Conservation (phyloP, 768 basidiomycete species). For the Symmetrospora coprosmae region DNA sequence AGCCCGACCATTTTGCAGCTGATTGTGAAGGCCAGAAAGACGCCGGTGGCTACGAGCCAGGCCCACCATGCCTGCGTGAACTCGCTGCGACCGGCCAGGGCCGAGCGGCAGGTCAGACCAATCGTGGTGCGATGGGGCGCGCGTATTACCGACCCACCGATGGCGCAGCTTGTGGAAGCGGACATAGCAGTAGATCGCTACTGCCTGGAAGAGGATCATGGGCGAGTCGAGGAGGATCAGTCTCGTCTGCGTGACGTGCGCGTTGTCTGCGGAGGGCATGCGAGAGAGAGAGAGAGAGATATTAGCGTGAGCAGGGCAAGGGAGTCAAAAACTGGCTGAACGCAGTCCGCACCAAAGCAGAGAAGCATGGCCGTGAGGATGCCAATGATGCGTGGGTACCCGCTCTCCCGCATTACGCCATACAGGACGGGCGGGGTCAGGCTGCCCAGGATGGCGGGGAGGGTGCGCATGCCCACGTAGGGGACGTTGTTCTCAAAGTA, state of each 20-base stretch:
- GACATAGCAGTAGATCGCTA: constrained; percentile 83
- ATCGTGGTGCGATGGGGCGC: neutral
- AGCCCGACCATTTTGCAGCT: constrained; percentile 96
- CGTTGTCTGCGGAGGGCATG: constrained; percentile 56
- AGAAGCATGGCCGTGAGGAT: constrained; percentile 76
- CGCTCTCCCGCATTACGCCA: constrained; percentile 93
- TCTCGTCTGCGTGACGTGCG: constrained; percentile 87
- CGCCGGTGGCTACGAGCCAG: constrained; percentile 78
- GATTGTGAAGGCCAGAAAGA: constrained; percentile 89
- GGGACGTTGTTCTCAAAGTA: constrained; percentile 77
- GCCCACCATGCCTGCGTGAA: constrained; percentile 86
- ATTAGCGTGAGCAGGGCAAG: too few relatives aligned
- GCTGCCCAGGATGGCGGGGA: constrained; percentile 81
- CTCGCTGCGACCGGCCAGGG: constrained; percentile 45
- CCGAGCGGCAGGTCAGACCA: neutral
- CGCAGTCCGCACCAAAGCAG: constrained; percentile 72
- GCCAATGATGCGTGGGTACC: constrained; percentile 79
- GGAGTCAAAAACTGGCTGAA: too few relatives aligned
- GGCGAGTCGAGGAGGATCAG: constrained; percentile 89
- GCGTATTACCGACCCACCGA: constrained; percentile 41
- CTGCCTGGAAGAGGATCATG: constrained; percentile 85
- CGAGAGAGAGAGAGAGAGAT: too few relatives aligned
- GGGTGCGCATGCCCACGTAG: constrained; percentile 79
- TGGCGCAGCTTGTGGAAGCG: constrained; percentile 91
- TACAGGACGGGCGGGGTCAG: constrained; percentile 82